Evolutionary conservation across 2,329 filamentous ascomycete species (phyloP).

Genomic region (Orbilia quercus): DNA sequence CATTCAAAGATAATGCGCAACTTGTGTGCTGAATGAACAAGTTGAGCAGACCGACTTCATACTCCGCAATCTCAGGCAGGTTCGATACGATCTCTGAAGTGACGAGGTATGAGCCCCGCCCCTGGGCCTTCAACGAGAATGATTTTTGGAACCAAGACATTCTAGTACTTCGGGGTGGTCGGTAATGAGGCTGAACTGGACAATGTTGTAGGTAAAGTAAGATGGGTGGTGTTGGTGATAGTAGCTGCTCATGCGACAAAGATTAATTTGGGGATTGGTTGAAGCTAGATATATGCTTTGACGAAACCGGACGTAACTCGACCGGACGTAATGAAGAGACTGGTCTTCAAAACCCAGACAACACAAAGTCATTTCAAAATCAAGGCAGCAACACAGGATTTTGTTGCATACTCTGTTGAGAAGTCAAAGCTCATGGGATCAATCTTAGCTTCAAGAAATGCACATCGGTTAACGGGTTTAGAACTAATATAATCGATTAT

Average conservation of each 20-base stretch:
- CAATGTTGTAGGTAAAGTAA: neutral
- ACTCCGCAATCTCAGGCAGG: conserved; percentile 81
- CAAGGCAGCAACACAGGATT: too few relatives aligned
- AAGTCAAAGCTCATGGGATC: too few relatives aligned
- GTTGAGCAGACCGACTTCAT: conserved; percentile 87
- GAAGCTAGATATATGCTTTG: neutral
- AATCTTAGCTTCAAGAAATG: too few relatives aligned
- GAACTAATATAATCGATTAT: too few relatives aligned
- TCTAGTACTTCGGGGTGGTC: neutral
- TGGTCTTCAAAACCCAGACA: neutral
- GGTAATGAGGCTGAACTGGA: neutral
- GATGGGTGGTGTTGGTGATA: neutral
- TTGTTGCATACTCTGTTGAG: too few relatives aligned
- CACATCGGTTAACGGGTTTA: too few relatives aligned
- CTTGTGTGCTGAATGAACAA: conserved; percentile 96
- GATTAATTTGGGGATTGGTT: neutral
- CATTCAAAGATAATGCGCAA: conserved; percentile 89
- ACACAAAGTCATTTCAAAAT: too few relatives aligned
- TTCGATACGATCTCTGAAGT: conserved; percentile 77
- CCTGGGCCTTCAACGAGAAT: conserved; percentile 79
- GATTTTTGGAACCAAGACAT: conserved; percentile 87
- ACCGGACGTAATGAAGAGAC: too few relatives aligned
- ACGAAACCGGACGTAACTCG: too few relatives aligned
- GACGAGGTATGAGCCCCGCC: conserved; percentile 88
- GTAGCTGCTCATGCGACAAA: conserved; percentile 11